Base-by-base conservation (phyloP, 441 rosid species). In the Kokia cookei region DNA sequence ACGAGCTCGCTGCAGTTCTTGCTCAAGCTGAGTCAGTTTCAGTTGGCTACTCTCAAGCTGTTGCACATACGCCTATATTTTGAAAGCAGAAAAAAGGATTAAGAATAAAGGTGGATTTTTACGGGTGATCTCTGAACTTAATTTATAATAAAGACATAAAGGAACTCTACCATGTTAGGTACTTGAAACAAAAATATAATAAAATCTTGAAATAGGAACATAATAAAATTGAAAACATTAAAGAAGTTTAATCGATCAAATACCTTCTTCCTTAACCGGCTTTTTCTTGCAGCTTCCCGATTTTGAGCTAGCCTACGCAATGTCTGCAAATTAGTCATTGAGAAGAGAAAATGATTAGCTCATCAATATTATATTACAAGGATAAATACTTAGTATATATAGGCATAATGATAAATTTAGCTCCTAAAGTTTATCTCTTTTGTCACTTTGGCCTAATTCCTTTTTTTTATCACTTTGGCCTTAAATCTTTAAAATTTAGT, bases 1-100 rank as follows among this genome's bases (percentile, higher is more conserved):
- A 64, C 97, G 92, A 51, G 97, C 96, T 83, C 92, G 85, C 84
- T 93, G 96, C 66, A 93, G 90, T 83, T 93, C 98, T 79, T 91
- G 98, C 80, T 93, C 95, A 13, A 93, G 91, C 82, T 87, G 92
- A 35, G 93, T 88, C 79, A 93, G 81, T 78, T 93, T 93, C 75
- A 93, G 82, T 58, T 95, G 88, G 82, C 97, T 93, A 77, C 91
- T 91, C 84, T 93, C 98, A 64, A 93, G 81, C 81, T 91, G 98
- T 76, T 93, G 98, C 60, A 93, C 98, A 82, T 93, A 93, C 15
- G 96, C 98, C 98, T 91, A 65, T 17, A 74, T 24, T 65, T 65
- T 65, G 67, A 73, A 8, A 60, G 45, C 13, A 64, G 35, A 47
- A 58, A 27, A 37, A 63, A 73, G 4, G 32, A 14, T 65, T 45